A percentile compares a stretch with the other conserved stretches of the same genome.
phyloP scores from a whole-genome alignment of 2,329 filamentous ascomycete species.

The Diatrype stigma region DNA sequence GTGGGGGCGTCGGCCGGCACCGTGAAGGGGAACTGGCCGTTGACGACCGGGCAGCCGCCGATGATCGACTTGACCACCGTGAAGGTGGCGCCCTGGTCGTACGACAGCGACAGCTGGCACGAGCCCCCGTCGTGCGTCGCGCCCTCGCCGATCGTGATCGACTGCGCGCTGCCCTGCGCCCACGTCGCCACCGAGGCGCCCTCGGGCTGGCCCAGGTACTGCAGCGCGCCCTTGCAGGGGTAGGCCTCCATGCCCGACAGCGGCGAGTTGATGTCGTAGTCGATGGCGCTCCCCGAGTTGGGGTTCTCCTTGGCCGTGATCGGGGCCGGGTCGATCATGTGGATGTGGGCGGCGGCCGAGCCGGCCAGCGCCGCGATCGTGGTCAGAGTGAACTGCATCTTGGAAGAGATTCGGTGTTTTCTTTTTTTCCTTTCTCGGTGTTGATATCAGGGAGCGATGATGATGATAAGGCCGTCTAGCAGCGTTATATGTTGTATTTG shows the following conservation, averaged over 20 bases:
- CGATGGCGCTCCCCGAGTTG: constrained; percentile 41
- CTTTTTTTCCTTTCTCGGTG: constrained; percentile 14
- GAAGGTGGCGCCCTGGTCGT: constrained; percentile 67
- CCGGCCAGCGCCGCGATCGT: constrained; percentile 37
- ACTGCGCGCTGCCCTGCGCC: constrained; percentile 56
- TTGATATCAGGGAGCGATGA: neutral
- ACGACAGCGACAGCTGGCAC: constrained; percentile 72
- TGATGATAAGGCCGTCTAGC: neutral
- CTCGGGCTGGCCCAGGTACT: constrained; percentile 41
- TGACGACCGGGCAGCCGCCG: constrained; percentile 34
- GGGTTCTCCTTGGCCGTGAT: constrained; percentile 51
- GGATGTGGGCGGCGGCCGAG: constrained; percentile 51
- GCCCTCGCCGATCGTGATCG: constrained; percentile 60
- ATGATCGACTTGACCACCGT: constrained; percentile 47
- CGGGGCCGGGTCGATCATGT: constrained; percentile 49
- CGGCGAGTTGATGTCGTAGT: constrained; percentile 70
- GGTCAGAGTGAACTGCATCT: constrained; percentile 37
- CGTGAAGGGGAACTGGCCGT: constrained; percentile 57
- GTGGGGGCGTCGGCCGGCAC: constrained; percentile 60
- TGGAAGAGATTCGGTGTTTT: constrained; percentile 19
- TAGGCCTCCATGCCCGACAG: constrained; percentile 60
- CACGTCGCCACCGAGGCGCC: constrained; percentile 58
- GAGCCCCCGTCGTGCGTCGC: constrained; percentile 64
- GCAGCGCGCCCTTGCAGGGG: constrained; percentile 67
- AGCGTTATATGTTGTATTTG: neutral